These are phyloP conservation scores for Heteromeles arbutifolia DNA, from an alignment of 306 rosid genomes.

Conservation along the genomic window DNA sequence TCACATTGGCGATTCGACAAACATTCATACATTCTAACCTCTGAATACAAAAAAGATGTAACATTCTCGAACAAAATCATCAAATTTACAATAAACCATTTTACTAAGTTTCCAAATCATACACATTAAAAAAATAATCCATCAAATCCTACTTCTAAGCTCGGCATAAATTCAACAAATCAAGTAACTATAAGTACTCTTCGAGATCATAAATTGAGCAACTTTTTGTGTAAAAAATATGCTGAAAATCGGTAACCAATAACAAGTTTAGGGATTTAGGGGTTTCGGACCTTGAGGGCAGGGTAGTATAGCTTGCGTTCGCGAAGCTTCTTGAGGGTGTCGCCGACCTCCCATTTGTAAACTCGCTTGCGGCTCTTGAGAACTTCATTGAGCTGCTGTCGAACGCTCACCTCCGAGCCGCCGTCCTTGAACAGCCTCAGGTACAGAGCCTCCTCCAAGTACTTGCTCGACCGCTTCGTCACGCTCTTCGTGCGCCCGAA, in stretches of 20 bases:
- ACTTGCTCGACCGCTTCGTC: constrained; percentile 59
- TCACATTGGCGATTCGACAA: neutral
- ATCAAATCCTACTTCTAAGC: neutral
- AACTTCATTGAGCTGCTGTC: constrained; percentile 62
- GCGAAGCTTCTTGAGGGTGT: constrained; percentile 79
- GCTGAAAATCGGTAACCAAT: neutral
- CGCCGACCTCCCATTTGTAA: constrained; percentile 94
- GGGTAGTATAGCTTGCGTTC: constrained; percentile 59
- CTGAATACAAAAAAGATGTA: neutral
- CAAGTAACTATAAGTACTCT: neutral
- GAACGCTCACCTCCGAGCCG: constrained; percentile 45
- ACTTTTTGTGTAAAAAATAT: neutral
- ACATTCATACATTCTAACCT: neutral
- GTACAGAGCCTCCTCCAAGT: constrained; percentile 76
- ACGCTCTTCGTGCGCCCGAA: constrained; percentile 55
- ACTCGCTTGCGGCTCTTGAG: constrained; percentile 62
- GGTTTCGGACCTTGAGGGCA: constrained; percentile 63
- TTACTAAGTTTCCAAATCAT: neutral
- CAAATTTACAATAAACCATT: neutral
- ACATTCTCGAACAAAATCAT: neutral
- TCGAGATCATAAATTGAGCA: neutral
- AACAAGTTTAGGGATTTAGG: neutral
- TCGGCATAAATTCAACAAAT: neutral
- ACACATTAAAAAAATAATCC: neutral
- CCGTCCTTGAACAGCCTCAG: constrained; percentile 69